A percentile compares a stretch with the other conserved stretches of the same genome.
These are phyloP conservation scores for Colletotrichum caudatum DNA, from an alignment of 2,329 filamentous ascomycete species.

Conservation along the genomic window DNA sequence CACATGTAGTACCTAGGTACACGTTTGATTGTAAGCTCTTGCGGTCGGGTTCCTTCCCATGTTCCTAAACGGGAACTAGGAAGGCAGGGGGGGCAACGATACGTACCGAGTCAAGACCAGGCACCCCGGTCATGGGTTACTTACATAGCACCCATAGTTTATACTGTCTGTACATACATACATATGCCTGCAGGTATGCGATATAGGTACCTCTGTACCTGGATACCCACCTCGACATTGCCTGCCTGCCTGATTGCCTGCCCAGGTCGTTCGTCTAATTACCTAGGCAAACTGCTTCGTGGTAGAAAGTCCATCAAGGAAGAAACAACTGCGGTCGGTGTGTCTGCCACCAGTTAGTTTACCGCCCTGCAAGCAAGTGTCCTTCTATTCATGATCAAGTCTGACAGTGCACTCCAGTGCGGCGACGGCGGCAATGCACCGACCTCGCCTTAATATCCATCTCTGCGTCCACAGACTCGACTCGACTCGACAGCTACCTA, in stretches of 20 bases:
- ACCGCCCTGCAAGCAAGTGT: not conserved
- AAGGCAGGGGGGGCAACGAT: constrained; percentile 1
- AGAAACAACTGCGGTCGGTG: too few relatives aligned
- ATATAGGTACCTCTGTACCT: too few relatives aligned
- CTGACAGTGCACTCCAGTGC: not conserved
- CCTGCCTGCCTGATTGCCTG: too few relatives aligned
- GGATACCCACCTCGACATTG: too few relatives aligned
- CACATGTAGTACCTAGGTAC: not conserved
- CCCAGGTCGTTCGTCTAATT: too few relatives aligned
- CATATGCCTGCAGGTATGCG: too few relatives aligned
- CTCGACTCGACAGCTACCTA: constrained; percentile 7
- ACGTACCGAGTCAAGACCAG: constrained; percentile 6
- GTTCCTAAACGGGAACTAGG: not conserved
- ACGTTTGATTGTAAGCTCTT: not conserved
- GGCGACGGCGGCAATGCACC: constrained; percentile 24
- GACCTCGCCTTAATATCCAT: constrained; percentile 35
- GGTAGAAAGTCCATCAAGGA: too few relatives aligned
- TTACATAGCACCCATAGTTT: too few relatives aligned
- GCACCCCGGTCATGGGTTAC: not conserved
- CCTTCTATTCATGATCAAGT: not conserved
- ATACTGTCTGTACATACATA: too few relatives aligned
- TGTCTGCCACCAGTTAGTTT: not conserved
- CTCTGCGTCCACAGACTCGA: constrained; percentile 14
- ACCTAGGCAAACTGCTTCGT: too few relatives aligned
- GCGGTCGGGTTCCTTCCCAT: not conserved